Evolutionary conservation across 2,329 filamentous ascomycete genomes (phyloP), one percentile per base, ranked within the genome.

Genomic region (Lecanoromycetidae sp.): DNA sequence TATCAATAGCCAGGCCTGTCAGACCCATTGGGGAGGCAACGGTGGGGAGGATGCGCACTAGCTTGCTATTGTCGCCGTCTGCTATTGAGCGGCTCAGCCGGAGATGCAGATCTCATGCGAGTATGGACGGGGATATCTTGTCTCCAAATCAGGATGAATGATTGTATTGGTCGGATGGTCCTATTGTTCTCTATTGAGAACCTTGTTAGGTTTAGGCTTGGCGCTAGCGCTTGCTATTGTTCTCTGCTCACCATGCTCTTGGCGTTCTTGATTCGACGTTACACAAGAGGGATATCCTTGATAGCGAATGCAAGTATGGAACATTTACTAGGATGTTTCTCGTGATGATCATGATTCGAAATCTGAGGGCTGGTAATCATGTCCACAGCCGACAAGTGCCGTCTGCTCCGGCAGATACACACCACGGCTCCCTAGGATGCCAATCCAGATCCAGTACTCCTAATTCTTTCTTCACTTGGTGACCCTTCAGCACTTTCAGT

Each of bases 401-500:
- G 70, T 98, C 91, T 1, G 90, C 88, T 56, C 91, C 91, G 38
- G 88, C 90, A 70, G 84, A 93, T 44, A 94, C 81, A 66, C 84
- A 83, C 91, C 91, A 96, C 2, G 90, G 87, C 66, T 96, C 86
- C 54, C 76, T 78, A 5, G 87, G 87, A 70, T 98, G 91, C 93
- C 93, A 98, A 60, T 94, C 86, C 23, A 98, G 70, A 63, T 94
- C 90, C 71, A 96, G 74, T 13, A 96, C 88, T 55, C 91, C 91
- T 49, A 98, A 68, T 56, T 87, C 82, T 60, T 78, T 83, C 60
- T 84, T 82, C 2, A 96, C 80, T 66, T 82, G 84, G 68, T 98
- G 91, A 1, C 91, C 91, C 60, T 78, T 82, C 40, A 98, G 74
- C 59, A 94, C 87, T 74, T 96, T 98, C 53, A 98, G 75, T 7